Evolutionary conservation across 352 stramenopile species (phyloP).

Genomic region (Pythium brassicae): DNA sequence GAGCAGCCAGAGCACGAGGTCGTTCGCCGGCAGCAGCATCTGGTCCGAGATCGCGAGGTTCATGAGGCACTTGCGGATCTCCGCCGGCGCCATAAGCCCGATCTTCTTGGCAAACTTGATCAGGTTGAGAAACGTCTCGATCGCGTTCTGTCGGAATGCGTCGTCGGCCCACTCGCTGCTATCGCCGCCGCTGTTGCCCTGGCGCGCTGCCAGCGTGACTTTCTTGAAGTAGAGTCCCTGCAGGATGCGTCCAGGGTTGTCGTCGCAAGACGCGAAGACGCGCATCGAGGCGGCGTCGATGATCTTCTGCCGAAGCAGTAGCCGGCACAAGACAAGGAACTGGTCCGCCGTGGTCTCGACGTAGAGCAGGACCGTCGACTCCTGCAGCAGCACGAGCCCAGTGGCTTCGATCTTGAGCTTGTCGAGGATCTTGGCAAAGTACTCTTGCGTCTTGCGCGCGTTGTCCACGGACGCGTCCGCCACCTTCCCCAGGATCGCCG

Average conservation of each 20-base stretch:
- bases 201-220: constrained; percentile 24
- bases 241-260: constrained; percentile 40
- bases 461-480: constrained; percentile 38
- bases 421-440: constrained; percentile 52
- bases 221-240: constrained; percentile 71
- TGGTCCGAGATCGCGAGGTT: constrained; percentile 65
- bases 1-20: constrained; percentile 52
- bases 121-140: constrained; percentile 50
- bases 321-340: constrained; percentile 39
- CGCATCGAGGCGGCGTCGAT: constrained; percentile 39
- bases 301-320: constrained; percentile 31
- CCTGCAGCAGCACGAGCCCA: constrained; percentile 49
- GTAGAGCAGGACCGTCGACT: constrained; percentile 46
- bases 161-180: constrained; percentile 42
- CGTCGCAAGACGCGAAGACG: constrained; percentile 59
- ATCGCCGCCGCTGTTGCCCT: constrained; percentile 12
- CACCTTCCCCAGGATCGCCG: constrained; percentile 35
- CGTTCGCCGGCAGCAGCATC: constrained; percentile 47
- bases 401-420: constrained; percentile 55
- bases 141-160: constrained; percentile 26
- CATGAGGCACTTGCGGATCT: constrained; percentile 55
- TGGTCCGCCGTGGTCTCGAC: constrained; percentile 58
- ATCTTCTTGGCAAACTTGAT: constrained; percentile 65
- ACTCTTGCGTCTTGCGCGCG: constrained; percentile 53
- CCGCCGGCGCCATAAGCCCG: constrained; percentile 35